phyloP scores from a whole-genome alignment of 106 monocot species.

The Vanilla planifolia region DNA sequence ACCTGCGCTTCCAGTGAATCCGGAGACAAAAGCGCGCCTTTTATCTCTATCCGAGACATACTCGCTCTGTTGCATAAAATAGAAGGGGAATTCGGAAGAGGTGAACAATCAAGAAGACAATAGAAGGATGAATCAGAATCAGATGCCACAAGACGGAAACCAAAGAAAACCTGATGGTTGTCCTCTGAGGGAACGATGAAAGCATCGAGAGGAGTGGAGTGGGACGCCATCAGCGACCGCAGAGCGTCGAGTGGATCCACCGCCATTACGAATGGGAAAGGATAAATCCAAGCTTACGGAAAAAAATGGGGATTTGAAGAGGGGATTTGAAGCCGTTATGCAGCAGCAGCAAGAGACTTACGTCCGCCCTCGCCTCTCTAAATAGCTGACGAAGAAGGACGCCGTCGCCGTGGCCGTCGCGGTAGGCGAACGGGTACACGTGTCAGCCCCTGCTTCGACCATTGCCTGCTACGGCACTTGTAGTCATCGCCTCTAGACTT shows the following conservation, averaged over 20 bases:
- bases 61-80: constrained; percentile 57
- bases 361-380: too few relatives aligned
- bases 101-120: background rate
- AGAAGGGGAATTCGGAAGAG: background rate
- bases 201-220: constrained; percentile 81
- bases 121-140: background rate
- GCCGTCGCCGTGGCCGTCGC: too few relatives aligned
- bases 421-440: too few relatives aligned
- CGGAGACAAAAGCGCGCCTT: constrained; percentile 76
- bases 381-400: too few relatives aligned
- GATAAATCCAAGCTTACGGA: too few relatives aligned
- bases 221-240: constrained; percentile 68
- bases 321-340: too few relatives aligned
- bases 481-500: too few relatives aligned
- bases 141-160: background rate
- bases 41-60: constrained; percentile 89
- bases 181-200: constrained; percentile 94
- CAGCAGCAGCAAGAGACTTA: too few relatives aligned
- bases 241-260: constrained; percentile 61
- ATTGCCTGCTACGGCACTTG: too few relatives aligned
- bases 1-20: constrained; percentile 98
- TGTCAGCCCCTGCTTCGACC: too few relatives aligned
- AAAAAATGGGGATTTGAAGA: too few relatives aligned
- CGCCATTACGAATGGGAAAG: constrained; percentile 18
- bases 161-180: constrained; percentile 64